These are phyloP conservation scores for Yarrowia sp. DNA, from an alignment of 805 yeast genomes.

Conservation along the genomic window DNA sequence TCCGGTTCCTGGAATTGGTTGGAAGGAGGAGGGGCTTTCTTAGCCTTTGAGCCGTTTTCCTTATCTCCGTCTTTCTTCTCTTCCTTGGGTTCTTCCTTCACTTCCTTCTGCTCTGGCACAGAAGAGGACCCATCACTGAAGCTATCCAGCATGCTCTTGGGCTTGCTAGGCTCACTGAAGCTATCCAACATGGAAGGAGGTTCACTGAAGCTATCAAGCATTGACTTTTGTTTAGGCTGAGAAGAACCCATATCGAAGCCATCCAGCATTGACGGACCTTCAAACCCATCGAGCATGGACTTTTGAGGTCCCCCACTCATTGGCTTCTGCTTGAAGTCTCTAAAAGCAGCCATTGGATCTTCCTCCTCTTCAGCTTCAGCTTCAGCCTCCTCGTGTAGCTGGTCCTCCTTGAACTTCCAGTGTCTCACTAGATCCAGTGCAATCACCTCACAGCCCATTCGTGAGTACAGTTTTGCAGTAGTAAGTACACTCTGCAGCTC, in stretches of 20 bases:
- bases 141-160: not conserved
- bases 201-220: not conserved
- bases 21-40: slow-evolving; percentile 39
- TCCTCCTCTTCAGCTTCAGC: not conserved
- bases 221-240: not conserved
- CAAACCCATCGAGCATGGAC: not conserved
- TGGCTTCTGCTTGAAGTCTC: not conserved
- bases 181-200: not conserved
- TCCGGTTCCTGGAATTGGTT: slow-evolving; percentile 71
- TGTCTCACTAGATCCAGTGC: slow-evolving; percentile 59
- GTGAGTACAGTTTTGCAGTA: slow-evolving; percentile 63
- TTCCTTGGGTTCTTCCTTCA: not conserved
- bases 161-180: not conserved
- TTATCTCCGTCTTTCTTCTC: not conserved
- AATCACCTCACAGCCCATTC: slow-evolving; percentile 90
- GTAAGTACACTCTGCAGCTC: slow-evolving; percentile 65
- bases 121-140: not conserved
- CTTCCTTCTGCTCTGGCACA: not conserved
- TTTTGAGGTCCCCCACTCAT: not conserved
- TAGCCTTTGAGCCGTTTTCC: not conserved
- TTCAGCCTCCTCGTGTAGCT: not conserved
- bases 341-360: not conserved
- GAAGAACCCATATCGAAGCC: not conserved
- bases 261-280: slow-evolving; percentile 8
- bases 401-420: slow-evolving; percentile 56